Evolutionary conservation across 169 alveolate genomes (phyloP).

Genomic region (Cytauxzoon felis): DNA sequence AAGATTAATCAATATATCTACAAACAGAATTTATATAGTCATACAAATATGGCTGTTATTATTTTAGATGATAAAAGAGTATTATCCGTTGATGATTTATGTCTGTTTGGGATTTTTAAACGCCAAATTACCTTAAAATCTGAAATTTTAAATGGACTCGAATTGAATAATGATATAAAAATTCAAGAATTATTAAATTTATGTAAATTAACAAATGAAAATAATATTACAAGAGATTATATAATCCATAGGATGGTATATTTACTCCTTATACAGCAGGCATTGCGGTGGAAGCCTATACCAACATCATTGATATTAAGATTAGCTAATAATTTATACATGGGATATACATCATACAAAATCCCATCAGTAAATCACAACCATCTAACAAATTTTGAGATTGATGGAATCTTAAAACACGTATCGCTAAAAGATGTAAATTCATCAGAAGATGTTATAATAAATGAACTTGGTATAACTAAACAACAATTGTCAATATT

Average conservation of each 20-base stretch:
- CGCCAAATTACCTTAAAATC: constrained; percentile 38
- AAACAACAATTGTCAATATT: constrained; percentile 15
- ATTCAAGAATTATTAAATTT: neutral
- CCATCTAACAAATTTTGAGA: constrained; percentile 3
- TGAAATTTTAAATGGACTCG: constrained; percentile 36
- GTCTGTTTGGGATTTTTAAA: constrained; percentile 46
- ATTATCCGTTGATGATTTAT: constrained; percentile 60
- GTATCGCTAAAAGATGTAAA: neutral
- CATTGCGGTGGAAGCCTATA: constrained; percentile 19
- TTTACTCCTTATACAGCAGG: constrained; percentile 50
- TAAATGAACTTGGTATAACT: constrained; percentile 20
- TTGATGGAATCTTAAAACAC: constrained; percentile 5
- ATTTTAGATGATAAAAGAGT: constrained; percentile 38
- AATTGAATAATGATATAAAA: neutral
- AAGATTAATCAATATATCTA: constrained; percentile 6
- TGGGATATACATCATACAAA: too few species aligned
- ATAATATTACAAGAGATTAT: constrained; percentile 10
- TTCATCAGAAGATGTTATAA: neutral
- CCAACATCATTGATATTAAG: constrained; percentile 24
- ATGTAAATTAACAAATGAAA: neutral
- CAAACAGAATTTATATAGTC: constrained; percentile 3
- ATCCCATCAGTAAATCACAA: neutral
- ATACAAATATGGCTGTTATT: constrained; percentile 30
- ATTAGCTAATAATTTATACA: constrained; percentile 30
- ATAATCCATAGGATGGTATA: constrained; percentile 38